Conservation (phyloP, 768 basidiomycete genomes). For the Hemileccinum impolitum region DNA sequence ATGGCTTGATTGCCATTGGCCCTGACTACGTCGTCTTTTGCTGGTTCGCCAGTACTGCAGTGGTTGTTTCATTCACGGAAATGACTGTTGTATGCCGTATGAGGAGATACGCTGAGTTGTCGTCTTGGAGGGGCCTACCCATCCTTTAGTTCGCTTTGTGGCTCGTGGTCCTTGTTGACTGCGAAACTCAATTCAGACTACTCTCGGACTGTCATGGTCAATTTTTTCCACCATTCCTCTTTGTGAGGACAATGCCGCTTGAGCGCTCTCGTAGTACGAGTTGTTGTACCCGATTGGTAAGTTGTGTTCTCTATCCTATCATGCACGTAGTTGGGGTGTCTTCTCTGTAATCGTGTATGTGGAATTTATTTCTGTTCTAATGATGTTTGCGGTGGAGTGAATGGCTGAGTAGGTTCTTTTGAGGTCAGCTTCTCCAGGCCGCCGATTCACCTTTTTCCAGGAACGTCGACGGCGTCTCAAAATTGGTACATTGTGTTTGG, state of each 20-base stretch:
- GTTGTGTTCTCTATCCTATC: too few species aligned
- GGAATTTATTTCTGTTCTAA: too few species aligned
- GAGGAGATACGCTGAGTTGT: slow-evolving; percentile 14
- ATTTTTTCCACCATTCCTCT: slow-evolving; percentile 1
- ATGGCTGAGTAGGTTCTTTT: too few species aligned
- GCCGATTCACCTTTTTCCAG: not conserved
- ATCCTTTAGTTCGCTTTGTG: slow-evolving; percentile 31
- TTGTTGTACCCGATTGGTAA: too few species aligned
- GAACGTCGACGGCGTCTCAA: slow-evolving; percentile 1
- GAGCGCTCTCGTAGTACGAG: too few species aligned
- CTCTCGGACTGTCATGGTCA: slow-evolving; percentile 23
- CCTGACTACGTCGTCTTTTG: slow-evolving; percentile 1
- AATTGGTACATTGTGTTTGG: not conserved
- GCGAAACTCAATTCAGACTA: slow-evolving; percentile 37
- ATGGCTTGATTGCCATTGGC: not conserved
- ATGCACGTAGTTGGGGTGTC: too few species aligned
- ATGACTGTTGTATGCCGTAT: slow-evolving; percentile 5
- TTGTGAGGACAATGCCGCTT: slow-evolving; percentile 25
- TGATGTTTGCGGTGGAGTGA: too few species aligned
- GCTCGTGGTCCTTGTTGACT: slow-evolving; percentile 13
- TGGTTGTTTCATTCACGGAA: slow-evolving; percentile 1
- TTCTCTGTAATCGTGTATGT: too few species aligned
- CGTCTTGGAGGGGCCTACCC: not conserved
- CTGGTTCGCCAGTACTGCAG: slow-evolving; percentile 11
- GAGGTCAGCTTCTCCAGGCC: not conserved